phyloP scores from a whole-genome alignment of 768 basidiomycete genomes.

The Hortiboletus flavorubellus region DNA sequence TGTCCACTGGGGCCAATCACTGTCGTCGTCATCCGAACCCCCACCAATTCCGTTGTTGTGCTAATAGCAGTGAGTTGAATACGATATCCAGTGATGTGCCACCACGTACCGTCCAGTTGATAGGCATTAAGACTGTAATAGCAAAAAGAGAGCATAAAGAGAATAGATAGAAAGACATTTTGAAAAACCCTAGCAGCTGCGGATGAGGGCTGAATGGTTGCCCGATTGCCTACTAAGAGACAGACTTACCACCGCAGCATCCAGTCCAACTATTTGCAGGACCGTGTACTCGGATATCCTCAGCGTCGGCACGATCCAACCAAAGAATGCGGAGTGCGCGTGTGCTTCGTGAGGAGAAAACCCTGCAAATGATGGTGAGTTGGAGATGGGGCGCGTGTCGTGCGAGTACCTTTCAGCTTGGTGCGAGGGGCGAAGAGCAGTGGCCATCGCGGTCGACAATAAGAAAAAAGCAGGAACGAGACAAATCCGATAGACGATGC shows the following conservation, averaged over 20 bases:
- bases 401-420: constrained; percentile 78
- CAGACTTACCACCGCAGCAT: constrained; percentile 86
- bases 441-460: constrained; percentile 84
- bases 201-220: neutral
- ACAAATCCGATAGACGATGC: constrained; percentile 72
- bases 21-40: constrained; percentile 35
- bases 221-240: neutral
- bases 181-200: constrained; percentile 92
- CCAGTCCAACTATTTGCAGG: constrained; percentile 92
- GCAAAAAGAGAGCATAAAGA: constrained; percentile 82
- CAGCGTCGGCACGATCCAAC: constrained; percentile 94
- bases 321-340: constrained; percentile 82
- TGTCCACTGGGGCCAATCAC: constrained; percentile 44
- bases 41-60: constrained; percentile 72
- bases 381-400: neutral
- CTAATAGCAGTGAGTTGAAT: constrained; percentile 34
- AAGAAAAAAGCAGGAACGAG: constrained; percentile 87
- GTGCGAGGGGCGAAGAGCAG: constrained; percentile 90
- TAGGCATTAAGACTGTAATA: constrained; percentile 83
- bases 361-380: constrained; percentile 41
- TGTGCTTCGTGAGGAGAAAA: constrained; percentile 95
- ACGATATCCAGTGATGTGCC: neutral
- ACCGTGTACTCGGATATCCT: constrained; percentile 89
- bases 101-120: constrained; percentile 80
- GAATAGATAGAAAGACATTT: constrained; percentile 92